Base-by-base conservation (phyloP, 331 rosid genomes). In the Stylosanthes scabra region DNA sequence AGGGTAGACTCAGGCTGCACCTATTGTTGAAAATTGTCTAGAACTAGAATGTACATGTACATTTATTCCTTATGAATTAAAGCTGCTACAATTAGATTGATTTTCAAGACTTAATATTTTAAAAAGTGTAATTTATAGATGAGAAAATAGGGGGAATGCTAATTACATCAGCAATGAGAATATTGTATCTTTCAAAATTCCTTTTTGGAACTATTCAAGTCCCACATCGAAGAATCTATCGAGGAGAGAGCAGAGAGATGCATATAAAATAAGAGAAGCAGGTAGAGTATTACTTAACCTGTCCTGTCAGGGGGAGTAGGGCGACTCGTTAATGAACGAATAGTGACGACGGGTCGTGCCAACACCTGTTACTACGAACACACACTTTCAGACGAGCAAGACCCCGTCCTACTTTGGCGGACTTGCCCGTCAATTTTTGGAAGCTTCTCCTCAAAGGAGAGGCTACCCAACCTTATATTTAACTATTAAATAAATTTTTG, bases 261-360 rank as follows among this genome's bases (percentile, higher is more conserved):
- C 3, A 0, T 47, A 76, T 83, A 83, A 80, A 80, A 72, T 34
- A 0, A 8, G 2, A 0, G 6, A 5, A 1, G 2, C 3, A 5
- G 0, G 25, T 20, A 1, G 1, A 20, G 25, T 20, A 20, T 20
- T 20, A 20, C 0, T 0, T 1, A 73, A 66, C 84, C 88, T 63
- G 87, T 82, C 86, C 91, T 90, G 93, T 87, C 91, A 93, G 87
- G 97, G 91, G 91, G 88, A 88, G 88, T 74, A 55, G 58, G 89
- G 87, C 82, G 88, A 87, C 89, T 46, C 57, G 88, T 77, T 60
- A 31, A 93, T 93, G 98, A 90, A 78, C 91, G 91, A 11, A 0
- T 59, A 54, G 98, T 25, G 98, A 93, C 75, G 97, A 72, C 81
- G 74, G 27, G 93, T 90, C 92, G 93, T 81, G 95, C 98, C 97